phyloP scores from a whole-genome alignment of 169 alveolate species.

The Perkinsus chesapeaki region DNA sequence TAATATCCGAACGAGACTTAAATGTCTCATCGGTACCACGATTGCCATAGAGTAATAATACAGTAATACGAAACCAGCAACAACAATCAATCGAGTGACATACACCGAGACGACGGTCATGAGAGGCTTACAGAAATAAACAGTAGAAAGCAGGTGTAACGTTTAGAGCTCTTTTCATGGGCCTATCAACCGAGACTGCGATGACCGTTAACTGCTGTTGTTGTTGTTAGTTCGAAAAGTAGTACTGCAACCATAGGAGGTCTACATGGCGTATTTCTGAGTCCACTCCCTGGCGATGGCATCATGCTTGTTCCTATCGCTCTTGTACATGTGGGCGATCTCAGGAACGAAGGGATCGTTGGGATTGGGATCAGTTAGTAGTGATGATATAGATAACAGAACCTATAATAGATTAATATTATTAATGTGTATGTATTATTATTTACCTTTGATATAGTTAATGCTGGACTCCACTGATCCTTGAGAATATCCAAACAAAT shows the following conservation, averaged over 20 bases:
- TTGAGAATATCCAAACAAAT: slow-evolving; percentile 94
- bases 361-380: slow-evolving; percentile 97
- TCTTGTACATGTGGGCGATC: slow-evolving; percentile 93
- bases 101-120: no score
- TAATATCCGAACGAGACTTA: no score
- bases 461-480: slow-evolving; percentile 99
- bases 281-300: slow-evolving; percentile 98
- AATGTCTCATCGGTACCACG: no score
- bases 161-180: no score
- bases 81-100: no score
- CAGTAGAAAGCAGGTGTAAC: background rate
- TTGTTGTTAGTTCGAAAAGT: background rate
- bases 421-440: background rate
- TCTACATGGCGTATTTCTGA: slow-evolving; percentile 87
- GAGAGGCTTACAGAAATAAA: background rate
- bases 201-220: background rate
- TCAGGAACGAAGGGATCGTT: slow-evolving; percentile 99
- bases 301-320: slow-evolving; percentile 86
- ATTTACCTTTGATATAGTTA: slow-evolving; percentile 89
- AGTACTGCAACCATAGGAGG: background rate
- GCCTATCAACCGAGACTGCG: no score
- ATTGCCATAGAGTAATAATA: no score
- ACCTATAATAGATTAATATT: slow-evolving; percentile 11
- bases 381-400: slow-evolving; percentile 90
- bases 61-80: no score